Evolutionary conservation across 805 yeast genomes (phyloP).

Genomic region (Sungouiella blattae): DNA sequence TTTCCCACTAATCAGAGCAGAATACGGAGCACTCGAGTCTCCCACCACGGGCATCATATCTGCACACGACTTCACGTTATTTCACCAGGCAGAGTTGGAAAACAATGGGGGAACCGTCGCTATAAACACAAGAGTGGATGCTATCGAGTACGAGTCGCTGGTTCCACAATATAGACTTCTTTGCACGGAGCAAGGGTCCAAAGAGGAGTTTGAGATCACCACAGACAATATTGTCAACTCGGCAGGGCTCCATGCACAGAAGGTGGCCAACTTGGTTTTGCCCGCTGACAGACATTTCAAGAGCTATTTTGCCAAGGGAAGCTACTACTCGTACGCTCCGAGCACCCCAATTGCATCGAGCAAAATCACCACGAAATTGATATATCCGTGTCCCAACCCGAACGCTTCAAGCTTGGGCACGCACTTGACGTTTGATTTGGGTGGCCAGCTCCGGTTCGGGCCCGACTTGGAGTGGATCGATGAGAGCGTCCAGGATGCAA

Average conservation of each 20-base stretch:
- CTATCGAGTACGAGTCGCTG: slow-evolving; percentile 23
- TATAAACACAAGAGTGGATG: slow-evolving; percentile 54
- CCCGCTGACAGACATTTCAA: slow-evolving; percentile 57
- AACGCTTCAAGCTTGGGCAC: slow-evolving; percentile 79
- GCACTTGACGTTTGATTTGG: slow-evolving; percentile 79
- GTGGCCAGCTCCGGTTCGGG: slow-evolving; percentile 78
- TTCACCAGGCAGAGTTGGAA: slow-evolving; percentile 52
- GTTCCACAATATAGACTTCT: slow-evolving; percentile 20
- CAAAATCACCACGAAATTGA: slow-evolving; percentile 28
- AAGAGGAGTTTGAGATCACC: slow-evolving; percentile 37
- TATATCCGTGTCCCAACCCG: slow-evolving; percentile 76
- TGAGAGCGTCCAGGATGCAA: slow-evolving; percentile 19
- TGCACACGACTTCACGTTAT: slow-evolving; percentile 73
- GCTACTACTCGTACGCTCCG: slow-evolving; percentile 60
- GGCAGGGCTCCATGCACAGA: slow-evolving; percentile 77
- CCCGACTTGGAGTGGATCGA: slow-evolving; percentile 86
- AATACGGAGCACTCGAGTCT: slow-evolving; percentile 59
- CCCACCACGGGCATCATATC: slow-evolving; percentile 84
- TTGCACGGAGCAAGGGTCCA: slow-evolving; percentile 27
- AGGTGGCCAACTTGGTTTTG: slow-evolving; percentile 64
- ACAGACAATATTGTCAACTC: slow-evolving; percentile 65
- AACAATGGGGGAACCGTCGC: slow-evolving; percentile 62
- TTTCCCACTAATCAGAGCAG: slow-evolving; percentile 69
- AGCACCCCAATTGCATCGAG: slow-evolving; percentile 36
- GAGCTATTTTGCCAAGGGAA: slow-evolving; percentile 79